Conservation (phyloP, 176 grass and related monocot genomes). For the Pharus latifolius region DNA sequence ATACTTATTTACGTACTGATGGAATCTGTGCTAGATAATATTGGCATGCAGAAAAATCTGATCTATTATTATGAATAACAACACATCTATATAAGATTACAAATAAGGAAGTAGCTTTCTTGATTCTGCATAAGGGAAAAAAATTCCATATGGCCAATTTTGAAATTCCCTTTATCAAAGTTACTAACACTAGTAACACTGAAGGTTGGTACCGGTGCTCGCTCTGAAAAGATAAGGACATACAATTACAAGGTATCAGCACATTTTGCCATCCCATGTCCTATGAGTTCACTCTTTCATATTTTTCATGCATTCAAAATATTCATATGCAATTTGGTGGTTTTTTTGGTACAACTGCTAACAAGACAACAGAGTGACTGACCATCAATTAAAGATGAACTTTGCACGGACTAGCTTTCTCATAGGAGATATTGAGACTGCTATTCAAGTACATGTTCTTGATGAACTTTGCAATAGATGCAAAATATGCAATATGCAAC, state of each 20-base stretch:
- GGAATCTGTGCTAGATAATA: too few relatives aligned
- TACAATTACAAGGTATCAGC: slow-evolving; percentile 57
- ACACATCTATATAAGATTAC: neutral
- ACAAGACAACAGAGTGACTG: slow-evolving; percentile 52
- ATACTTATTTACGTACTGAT: too few relatives aligned
- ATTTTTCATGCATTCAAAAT: neutral
- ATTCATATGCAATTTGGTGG: neutral
- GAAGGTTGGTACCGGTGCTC: slow-evolving; percentile 47
- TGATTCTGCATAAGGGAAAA: neutral
- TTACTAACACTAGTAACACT: neutral
- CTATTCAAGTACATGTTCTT: slow-evolving; percentile 28
- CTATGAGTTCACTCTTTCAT: neutral
- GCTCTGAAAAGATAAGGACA: slow-evolving; percentile 55
- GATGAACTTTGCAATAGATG: too few relatives aligned
- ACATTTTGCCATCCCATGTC: neutral
- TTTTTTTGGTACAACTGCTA: neutral
- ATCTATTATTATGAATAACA: neutral
- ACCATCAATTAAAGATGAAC: slow-evolving; percentile 53
- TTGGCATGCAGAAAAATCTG: neutral
- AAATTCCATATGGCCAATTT: neutral
- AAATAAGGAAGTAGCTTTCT: neutral
- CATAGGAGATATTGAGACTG: slow-evolving; percentile 36
- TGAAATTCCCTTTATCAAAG: neutral
- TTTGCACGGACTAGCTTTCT: slow-evolving; percentile 44
- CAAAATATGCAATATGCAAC: too few relatives aligned